phyloP scores from a whole-genome alignment of 148 eudicot species.

The Camellia sinensis region DNA sequence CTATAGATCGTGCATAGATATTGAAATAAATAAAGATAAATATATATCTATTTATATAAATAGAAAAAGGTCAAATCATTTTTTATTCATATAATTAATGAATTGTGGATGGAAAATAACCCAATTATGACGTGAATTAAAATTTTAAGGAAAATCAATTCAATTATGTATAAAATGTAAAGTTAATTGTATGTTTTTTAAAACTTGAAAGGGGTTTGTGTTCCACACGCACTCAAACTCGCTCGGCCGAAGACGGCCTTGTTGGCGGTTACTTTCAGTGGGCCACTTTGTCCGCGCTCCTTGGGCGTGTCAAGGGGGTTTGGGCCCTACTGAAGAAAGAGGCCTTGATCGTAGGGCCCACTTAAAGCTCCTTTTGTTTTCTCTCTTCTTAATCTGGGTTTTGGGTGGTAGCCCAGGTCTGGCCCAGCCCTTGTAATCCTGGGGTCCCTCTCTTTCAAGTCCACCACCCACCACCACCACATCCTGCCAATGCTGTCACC shows the following conservation, averaged over 20 bases:
- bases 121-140: no score
- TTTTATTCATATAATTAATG: no score
- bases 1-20: no score
- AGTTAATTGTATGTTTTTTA: no score
- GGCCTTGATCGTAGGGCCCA: not conserved
- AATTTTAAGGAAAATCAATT: no score
- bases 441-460: not conserved
- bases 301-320: constrained; percentile 5
- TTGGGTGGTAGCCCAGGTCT: constrained; percentile 1
- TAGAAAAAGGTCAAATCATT: no score
- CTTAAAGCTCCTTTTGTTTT: not conserved
- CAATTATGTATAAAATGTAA: no score
- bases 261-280: not conserved
- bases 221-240: not conserved
- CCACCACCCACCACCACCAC: not conserved
- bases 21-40: no score
- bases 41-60: no score
- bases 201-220: not conserved
- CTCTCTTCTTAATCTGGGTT: not conserved
- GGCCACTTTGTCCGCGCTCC: constrained; percentile 7
- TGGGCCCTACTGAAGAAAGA: constrained; percentile 10
- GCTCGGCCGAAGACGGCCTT: not conserved
- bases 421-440: constrained; percentile 4
- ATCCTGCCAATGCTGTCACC: not conserved
- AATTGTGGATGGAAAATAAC: no score